phyloP scores from a whole-genome alignment of 1,284 basidiomycete genomes.

The Pseudozyma sp. region DNA sequence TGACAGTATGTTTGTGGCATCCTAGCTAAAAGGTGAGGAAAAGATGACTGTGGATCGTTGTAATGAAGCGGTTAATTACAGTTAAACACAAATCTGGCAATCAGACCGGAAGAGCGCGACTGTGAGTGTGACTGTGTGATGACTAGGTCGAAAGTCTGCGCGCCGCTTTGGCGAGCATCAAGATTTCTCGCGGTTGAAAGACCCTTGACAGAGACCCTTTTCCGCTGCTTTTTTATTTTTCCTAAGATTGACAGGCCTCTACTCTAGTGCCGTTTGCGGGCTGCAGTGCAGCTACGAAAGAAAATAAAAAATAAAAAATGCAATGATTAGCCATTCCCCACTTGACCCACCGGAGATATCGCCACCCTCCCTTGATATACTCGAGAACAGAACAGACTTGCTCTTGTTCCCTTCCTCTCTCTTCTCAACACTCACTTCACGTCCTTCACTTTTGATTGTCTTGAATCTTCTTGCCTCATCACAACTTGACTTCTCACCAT shows the following conservation, averaged over 20 bases:
- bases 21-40: too few relatives aligned
- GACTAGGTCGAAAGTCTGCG: conserved; percentile 5
- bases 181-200: too few relatives aligned
- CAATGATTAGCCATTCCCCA: too few relatives aligned
- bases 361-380: conserved; percentile 17
- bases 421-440: not conserved
- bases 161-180: too few relatives aligned
- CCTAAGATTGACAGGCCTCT: not conserved
- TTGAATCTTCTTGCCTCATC: conserved; percentile 4
- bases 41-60: too few relatives aligned
- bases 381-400: conserved; percentile 2
- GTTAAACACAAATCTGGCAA: not conserved
- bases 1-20: too few relatives aligned
- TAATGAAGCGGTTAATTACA: too few relatives aligned
- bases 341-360: conserved; percentile 7
- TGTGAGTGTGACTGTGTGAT: not conserved
- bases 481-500: conserved; percentile 9
- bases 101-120: not conserved
- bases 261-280: not conserved
- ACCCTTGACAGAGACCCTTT: too few relatives aligned
- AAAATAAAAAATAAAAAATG: too few relatives aligned
- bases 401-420: conserved; percentile 1
- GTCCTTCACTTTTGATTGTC: not conserved
- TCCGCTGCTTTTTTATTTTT: not conserved
- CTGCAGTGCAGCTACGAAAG: too few relatives aligned